phyloP scores from a whole-genome alignment of 1,284 basidiomycete genomes.

The Hemileia vastatrix region DNA sequence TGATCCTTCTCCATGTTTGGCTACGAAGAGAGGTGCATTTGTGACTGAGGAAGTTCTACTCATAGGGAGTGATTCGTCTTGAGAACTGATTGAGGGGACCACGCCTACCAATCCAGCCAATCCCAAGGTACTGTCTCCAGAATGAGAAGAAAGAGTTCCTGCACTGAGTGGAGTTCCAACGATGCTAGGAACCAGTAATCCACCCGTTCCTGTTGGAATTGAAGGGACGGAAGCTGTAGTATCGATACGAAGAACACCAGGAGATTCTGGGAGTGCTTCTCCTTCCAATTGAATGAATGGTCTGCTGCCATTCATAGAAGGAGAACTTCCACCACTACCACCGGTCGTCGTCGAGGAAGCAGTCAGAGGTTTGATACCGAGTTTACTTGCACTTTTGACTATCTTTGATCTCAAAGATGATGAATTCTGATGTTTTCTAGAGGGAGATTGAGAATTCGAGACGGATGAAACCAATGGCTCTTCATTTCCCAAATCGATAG shows the following conservation, averaged over 20 bases:
- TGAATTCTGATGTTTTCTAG: constrained; percentile 22
- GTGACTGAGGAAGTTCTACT: constrained; percentile 32
- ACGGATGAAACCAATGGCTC: constrained; percentile 16
- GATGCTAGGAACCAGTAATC: constrained; percentile 11
- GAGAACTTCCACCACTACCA: not conserved
- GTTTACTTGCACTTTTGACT: constrained; percentile 31
- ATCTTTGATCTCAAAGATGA: constrained; percentile 31
- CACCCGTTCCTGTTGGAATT: constrained; percentile 13
- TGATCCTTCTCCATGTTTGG: constrained; percentile 26
- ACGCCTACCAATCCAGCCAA: not conserved
- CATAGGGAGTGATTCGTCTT: constrained; percentile 21
- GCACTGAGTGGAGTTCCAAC: not conserved
- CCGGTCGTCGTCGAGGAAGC: not conserved
- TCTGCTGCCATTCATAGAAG: not conserved
- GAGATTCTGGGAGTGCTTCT: constrained; percentile 5
- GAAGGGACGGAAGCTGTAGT: not conserved
- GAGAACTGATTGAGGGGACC: not conserved
- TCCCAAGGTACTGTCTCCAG: not conserved
- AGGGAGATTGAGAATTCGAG: constrained; percentile 21
- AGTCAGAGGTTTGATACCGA: constrained; percentile 31
- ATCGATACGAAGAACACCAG: not conserved
- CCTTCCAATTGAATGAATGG: not conserved
- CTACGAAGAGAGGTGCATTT: constrained; percentile 33
- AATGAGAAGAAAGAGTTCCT: not conserved
- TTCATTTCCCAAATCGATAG: not conserved